These are phyloP conservation scores for Trichophaea hybrida DNA, from an alignment of 2,329 filamentous ascomycete species.

Conservation along the genomic window DNA sequence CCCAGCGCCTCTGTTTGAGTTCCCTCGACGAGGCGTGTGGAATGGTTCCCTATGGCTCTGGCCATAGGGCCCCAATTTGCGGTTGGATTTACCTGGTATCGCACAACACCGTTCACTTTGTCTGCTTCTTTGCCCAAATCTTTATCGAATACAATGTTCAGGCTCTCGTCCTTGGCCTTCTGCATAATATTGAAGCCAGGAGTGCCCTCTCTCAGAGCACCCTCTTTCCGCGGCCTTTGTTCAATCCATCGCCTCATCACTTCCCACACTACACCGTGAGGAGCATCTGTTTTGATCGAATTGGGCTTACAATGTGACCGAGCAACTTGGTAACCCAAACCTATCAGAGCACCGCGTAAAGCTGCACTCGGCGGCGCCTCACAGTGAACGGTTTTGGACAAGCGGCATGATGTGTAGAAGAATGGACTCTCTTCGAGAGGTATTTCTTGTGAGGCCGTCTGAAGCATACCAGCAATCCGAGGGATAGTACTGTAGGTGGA, in stretches of 20 bases:
- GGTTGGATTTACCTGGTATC: constrained; percentile 80
- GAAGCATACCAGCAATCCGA: constrained; percentile 82
- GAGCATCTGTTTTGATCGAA: constrained; percentile 85
- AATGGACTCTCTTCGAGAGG: constrained; percentile 41
- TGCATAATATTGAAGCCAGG: constrained; percentile 56
- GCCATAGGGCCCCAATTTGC: constrained; percentile 86
- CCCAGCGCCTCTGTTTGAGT: background rate
- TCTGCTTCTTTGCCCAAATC: constrained; percentile 55
- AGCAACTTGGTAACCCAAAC: constrained; percentile 67
- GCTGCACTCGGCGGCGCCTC: constrained; percentile 64
- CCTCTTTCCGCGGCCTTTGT: constrained; percentile 66
- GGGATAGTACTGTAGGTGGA: constrained; percentile 64
- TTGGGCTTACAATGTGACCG: constrained; percentile 81
- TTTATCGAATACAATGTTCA: constrained; percentile 48
- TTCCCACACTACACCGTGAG: constrained; percentile 82
- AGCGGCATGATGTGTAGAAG: constrained; percentile 62
- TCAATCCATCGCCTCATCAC: constrained; percentile 83
- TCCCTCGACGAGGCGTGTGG: background rate
- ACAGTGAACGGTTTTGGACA: constrained; percentile 66
- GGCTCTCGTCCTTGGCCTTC: constrained; percentile 32
- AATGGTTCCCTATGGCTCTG: constrained; percentile 7
- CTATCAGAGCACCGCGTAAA: constrained; percentile 64
- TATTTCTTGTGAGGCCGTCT: constrained; percentile 66
- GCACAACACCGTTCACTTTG: constrained; percentile 50
- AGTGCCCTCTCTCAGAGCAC: constrained; percentile 52